Base-by-base conservation (phyloP, 2,329 filamentous ascomycete genomes). In the Claviceps monticola region DNA sequence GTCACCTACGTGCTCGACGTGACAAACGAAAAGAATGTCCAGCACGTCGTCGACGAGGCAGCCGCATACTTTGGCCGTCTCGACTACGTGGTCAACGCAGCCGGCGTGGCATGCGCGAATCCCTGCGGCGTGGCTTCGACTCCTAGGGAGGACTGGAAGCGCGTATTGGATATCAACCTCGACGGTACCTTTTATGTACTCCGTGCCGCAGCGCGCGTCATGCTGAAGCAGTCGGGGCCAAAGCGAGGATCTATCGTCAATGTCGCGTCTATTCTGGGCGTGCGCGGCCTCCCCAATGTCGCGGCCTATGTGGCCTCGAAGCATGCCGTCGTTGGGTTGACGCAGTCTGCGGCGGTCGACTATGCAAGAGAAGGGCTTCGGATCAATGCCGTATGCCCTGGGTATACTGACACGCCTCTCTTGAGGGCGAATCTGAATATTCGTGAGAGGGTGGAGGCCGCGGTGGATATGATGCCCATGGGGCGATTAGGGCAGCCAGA, bases 381-480 rank as follows among this genome's bases (percentile, higher is more conserved):
- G 47, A 75, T 82, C 61, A 82, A 82, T 58, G 76, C 76, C 2
- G 73, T 82, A n/a, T 80, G 78, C 51, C 78, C 78, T 0, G 75
- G 71, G 9, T 75, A 72, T 11, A 66, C 74, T 37, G 60, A 63
- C 44, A 75, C 71, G 2, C 69, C 72, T 0, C 56, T 74, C 3
- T 53, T 69, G 1, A 60, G 54, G 9, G 29, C 29, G 9, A 51
- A 52, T 23, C 61, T 14, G 5, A 36, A 19, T 4, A 2, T 16
- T 21, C 21, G 14, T 4, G 17, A 13, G 13, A 16, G 3, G 3
- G 6, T 46, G 5, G 14, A 39, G 16, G 19, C 46, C 6, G 13
- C 17, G 4, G 50, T 9, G 29, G 16, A 14, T 5, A 21, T 9
- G 53, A 74, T 73, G 4, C 73, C 76, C 0, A 56, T 78, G 46